Percentiles rank a stretch among this genome's conserved stretches.
These are phyloP conservation scores for Stevia rebaudiana DNA, from an alignment of 140 eudicot genomes.

Conservation along the genomic window DNA sequence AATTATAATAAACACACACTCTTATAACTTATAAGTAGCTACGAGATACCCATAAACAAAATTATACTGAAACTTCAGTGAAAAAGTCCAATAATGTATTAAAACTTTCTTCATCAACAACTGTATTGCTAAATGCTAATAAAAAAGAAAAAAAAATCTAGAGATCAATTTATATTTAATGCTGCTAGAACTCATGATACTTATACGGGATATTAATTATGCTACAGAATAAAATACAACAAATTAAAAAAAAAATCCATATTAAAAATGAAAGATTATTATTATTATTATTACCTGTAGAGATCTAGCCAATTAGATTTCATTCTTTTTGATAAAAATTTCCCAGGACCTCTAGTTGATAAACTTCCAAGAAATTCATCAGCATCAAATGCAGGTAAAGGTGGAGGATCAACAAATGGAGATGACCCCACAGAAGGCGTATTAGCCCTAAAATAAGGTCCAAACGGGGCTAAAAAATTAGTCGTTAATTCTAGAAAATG, in stretches of 20 bases:
- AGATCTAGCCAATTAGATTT: conserved; percentile 89
- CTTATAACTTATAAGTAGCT: background rate
- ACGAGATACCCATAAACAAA: conserved; percentile 3
- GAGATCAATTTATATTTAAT: background rate
- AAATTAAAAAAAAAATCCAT: background rate
- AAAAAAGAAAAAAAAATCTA: background rate
- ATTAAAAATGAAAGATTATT: conserved; percentile 5
- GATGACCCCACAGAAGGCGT: conserved; percentile 89
- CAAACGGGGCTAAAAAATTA: conserved; percentile 92
- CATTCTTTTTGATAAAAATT: conserved; percentile 83
- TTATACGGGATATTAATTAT: background rate
- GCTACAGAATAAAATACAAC: background rate
- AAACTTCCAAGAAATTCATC: conserved; percentile 75
- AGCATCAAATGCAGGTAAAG: conserved; percentile 56
- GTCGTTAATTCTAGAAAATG: conserved; percentile 97
- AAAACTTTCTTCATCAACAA: background rate
- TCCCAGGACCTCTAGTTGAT: conserved; percentile 91
- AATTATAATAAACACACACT: background rate
- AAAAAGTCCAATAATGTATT: background rate
- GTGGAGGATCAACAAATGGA: conserved; percentile 93
- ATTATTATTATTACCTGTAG: conserved; percentile 70
- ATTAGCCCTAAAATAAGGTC: conserved; percentile 70
- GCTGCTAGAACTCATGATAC: conserved; percentile 5
- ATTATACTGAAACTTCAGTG: background rate
- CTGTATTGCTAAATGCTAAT: background rate